These are phyloP conservation scores for Amylostereum areolatum DNA, from an alignment of 1,284 basidiomycete species.

Conservation along the genomic window DNA sequence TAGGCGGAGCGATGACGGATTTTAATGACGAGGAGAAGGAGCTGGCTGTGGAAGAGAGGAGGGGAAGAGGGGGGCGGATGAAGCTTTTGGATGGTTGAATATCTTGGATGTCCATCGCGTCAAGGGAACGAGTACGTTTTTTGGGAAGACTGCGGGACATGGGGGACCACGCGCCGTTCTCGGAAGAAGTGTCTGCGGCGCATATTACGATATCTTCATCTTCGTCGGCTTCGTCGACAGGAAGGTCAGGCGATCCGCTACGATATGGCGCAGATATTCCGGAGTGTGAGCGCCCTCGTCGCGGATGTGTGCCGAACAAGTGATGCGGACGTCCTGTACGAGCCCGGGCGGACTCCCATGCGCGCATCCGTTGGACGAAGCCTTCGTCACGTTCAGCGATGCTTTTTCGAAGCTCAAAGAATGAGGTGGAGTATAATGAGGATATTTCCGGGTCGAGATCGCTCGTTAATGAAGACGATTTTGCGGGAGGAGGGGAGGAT, in stretches of 20 bases:
- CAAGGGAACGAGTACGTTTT: conserved; percentile 38
- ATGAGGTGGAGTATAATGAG: conserved; percentile 50
- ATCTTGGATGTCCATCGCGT: conserved; percentile 30
- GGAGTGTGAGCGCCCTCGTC: too few relatives aligned
- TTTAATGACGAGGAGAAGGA: conserved; percentile 15
- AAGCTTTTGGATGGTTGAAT: conserved; percentile 7
- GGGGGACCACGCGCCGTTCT: conserved; percentile 13
- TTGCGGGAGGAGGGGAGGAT: conserved; percentile 9
- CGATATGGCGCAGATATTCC: too few relatives aligned
- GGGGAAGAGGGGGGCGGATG: conserved; percentile 22
- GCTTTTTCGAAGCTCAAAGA: conserved; percentile 56
- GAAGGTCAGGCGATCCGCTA: background rate
- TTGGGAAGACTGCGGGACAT: conserved; percentile 20
- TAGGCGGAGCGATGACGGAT: conserved; percentile 9
- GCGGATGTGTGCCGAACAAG: too few relatives aligned
- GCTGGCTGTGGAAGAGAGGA: conserved; percentile 18
- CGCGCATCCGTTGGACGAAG: conserved; percentile 66
- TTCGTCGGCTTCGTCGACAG: conserved; percentile 6
- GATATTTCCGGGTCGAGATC: conserved; percentile 31
- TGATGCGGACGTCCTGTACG: conserved; percentile 10
- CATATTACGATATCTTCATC: conserved; percentile 40
- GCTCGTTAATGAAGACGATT: conserved; percentile 16
- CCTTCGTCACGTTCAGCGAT: conserved; percentile 58
- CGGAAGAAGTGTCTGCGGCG: conserved; percentile 26
- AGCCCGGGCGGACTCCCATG: conserved; percentile 51